phyloP scores from a whole-genome alignment of 129 eudicot genomes.

The Apium graveolens region DNA sequence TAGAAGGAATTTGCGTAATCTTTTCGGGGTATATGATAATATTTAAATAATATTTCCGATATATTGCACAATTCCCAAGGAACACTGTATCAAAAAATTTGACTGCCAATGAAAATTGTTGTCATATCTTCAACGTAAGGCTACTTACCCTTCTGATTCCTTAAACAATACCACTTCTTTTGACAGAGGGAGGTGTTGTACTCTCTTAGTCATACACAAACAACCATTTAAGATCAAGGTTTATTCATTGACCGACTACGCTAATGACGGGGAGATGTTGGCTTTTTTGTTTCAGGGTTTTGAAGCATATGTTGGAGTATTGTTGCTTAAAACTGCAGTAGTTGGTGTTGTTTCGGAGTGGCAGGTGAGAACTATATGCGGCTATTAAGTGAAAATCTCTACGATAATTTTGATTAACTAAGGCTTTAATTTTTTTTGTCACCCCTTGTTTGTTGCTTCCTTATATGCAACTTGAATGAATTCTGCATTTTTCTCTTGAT shows the following conservation, averaged over 20 bases:
- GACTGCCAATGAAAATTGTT: neutral
- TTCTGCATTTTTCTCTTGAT: constrained; percentile 14
- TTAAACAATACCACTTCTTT: neutral
- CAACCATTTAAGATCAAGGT: neutral
- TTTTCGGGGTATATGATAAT: neutral
- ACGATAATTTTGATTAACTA: neutral
- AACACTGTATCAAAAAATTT: neutral
- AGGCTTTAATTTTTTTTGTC: neutral
- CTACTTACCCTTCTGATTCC: neutral
- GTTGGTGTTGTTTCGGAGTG: constrained; percentile 56
- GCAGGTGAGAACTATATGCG: constrained; percentile 40
- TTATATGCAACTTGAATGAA: neutral
- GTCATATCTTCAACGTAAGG: neutral
- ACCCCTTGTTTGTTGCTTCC: neutral
- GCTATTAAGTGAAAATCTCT: neutral
- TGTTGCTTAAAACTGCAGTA: constrained; percentile 55
- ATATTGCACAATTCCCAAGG: neutral
- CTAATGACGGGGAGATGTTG: neutral
- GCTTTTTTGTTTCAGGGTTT: constrained; percentile 32
- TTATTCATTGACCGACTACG: neutral
- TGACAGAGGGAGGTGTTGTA: neutral
- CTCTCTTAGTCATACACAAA: neutral
- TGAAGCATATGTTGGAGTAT: constrained; percentile 70
- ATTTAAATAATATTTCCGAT: neutral
- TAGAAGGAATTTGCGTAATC: neutral